Evolutionary conservation across 805 yeast species (phyloP).

Genomic region (Yarrowia keelungensis): DNA sequence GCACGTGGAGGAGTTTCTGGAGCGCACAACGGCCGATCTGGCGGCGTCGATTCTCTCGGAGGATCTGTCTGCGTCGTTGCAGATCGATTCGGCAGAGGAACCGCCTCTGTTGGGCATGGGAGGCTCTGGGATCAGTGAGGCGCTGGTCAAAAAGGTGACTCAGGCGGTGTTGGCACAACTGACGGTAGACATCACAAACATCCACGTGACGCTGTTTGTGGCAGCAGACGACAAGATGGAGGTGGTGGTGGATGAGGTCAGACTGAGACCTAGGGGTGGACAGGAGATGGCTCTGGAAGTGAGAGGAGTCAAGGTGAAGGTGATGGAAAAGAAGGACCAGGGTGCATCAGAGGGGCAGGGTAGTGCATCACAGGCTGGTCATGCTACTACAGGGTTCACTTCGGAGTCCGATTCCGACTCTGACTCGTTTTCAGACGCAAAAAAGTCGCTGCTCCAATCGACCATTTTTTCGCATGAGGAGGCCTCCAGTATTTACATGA

Average conservation of each 20-base stretch:
- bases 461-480: constrained; percentile 71
- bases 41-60: constrained; percentile 29
- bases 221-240: constrained; percentile 28
- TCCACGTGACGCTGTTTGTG: constrained; percentile 19
- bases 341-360: no score
- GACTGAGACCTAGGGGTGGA: constrained; percentile 44
- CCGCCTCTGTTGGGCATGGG: constrained; percentile 30
- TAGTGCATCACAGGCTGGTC: background rate
- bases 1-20: constrained; percentile 40
- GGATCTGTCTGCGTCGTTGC: background rate
- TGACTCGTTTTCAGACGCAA: constrained; percentile 42
- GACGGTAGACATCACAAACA: constrained; percentile 7
- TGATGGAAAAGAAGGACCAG: background rate
- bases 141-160: constrained; percentile 20
- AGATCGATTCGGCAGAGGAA: constrained; percentile 14
- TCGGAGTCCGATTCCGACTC: constrained; percentile 38
- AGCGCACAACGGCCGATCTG: constrained; percentile 30
- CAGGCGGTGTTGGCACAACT: constrained; percentile 13
- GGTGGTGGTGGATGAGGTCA: constrained; percentile 41
- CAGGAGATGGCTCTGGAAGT: constrained; percentile 16
- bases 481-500: constrained; percentile 78
- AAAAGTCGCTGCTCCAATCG: constrained; percentile 51
- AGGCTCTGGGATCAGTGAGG: constrained; percentile 4
- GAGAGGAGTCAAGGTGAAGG: constrained; percentile 12
- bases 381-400: constrained; percentile 9